A percentile compares a stretch with the other conserved stretches of the same genome.
These are phyloP conservation scores for Chlorella sorokiniana DNA, from an alignment of 139 green algal genomes.

Conservation along the genomic window DNA sequence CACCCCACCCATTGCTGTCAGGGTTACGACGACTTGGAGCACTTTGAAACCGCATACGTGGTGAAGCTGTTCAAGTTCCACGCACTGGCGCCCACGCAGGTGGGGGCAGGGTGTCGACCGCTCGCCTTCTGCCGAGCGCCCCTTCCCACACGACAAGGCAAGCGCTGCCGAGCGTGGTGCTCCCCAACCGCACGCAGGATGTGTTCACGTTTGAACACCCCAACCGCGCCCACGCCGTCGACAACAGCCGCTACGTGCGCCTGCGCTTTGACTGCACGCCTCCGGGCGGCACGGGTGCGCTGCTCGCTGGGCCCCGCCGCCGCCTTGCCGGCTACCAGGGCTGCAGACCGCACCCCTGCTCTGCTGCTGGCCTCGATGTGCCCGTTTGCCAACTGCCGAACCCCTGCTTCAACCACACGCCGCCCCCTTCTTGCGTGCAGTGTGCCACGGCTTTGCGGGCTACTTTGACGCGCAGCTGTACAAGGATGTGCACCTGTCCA, in stretches of 20 bases:
- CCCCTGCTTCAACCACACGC: neutral
- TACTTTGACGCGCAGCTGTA: constrained; percentile 98
- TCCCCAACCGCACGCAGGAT: constrained; percentile 35
- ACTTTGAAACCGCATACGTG: constrained; percentile 96
- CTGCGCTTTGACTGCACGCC: constrained; percentile 65
- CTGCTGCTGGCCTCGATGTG: neutral
- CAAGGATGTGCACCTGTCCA: constrained; percentile 85
- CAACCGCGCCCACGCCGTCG: constrained; percentile 63
- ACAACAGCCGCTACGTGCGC: constrained; percentile 72
- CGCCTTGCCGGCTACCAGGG: neutral
- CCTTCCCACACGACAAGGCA: too few relatives aligned
- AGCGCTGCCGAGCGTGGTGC: neutral
- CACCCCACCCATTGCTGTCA: constrained; percentile 8
- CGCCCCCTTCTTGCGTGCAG: constrained; percentile 17
- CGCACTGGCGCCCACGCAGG: constrained; percentile 39
- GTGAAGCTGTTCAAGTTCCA: constrained; percentile 84
- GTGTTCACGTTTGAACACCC: constrained; percentile 95
- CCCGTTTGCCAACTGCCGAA: neutral
- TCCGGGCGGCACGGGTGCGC: constrained; percentile 20
- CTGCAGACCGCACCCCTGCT: neutral
- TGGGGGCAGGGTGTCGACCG: neutral
- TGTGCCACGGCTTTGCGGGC: constrained; percentile 92
- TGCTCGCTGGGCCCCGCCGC: neutral
- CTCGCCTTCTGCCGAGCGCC: neutral
- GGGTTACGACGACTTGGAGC: constrained; percentile 80